Conservation (phyloP, 202 grass and related monocot species). For the Brachypodium distachyon region DNA sequence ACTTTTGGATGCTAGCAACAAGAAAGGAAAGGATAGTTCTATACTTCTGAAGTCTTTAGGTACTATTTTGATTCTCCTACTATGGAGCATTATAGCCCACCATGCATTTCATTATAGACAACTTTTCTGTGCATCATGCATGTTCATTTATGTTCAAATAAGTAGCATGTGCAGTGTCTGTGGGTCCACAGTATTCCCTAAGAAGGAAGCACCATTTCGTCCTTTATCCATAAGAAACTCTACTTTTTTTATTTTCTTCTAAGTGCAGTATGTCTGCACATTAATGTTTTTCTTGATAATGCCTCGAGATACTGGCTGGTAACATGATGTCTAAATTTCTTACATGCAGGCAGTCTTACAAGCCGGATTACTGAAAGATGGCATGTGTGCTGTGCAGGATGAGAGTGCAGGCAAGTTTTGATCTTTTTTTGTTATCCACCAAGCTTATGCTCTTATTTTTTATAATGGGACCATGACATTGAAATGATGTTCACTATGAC, state of each 20-base stretch:
- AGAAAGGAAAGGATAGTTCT: background rate
- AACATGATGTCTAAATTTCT: constrained; percentile 11
- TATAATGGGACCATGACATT: background rate
- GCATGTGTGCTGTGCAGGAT: constrained; percentile 92
- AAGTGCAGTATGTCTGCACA: background rate
- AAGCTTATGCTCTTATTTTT: background rate
- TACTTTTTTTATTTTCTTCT: background rate
- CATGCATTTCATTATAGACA: background rate
- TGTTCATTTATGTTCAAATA: constrained; percentile 10
- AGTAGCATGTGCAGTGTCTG: constrained; percentile 14
- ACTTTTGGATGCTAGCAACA: background rate
- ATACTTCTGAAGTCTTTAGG: constrained; percentile 8
- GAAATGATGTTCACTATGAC: background rate
- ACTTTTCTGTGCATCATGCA: constrained; percentile 14
- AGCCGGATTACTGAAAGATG: constrained; percentile 78
- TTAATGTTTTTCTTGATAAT: background rate
- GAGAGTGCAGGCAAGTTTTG: constrained; percentile 79
- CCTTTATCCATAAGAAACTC: constrained; percentile 16
- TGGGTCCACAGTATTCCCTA: background rate
- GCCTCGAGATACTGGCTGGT: constrained; percentile 1
- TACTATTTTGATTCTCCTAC: constrained; percentile 2
- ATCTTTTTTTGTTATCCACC: background rate
- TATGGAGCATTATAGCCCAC: background rate
- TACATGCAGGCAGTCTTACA: constrained; percentile 58
- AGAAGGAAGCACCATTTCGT: background rate